Evolutionary conservation across 352 stramenopile species (phyloP), one percentile per base, ranked within the genome.

Genomic region (Blastocystis hominis): DNA sequence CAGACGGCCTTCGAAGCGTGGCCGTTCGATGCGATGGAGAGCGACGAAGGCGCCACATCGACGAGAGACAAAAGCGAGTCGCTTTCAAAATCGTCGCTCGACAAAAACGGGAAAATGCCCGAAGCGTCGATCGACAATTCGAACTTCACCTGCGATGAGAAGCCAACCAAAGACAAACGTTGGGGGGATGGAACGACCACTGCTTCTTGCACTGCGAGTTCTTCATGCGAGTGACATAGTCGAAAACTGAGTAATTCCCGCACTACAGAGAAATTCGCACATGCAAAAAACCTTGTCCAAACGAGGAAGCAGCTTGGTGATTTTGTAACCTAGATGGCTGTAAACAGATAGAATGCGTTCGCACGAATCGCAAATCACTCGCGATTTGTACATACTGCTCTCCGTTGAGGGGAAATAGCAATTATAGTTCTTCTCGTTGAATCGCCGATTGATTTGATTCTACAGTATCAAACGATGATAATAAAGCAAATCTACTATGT

Each of bases 11-110:
- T 53, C 15, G 15, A 30, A 7, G 72, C 59, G 42, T 64, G 47
- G 17, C 30, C 47, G 56, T 84, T 84, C 1, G 68, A 24, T 3
- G 50, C 20, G 20, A 68, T 54, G 10, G 17, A 13, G 10, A 54
- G 44, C 4, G 44, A 84, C 20, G 44, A 34, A 7, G 72, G 34
- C 10, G 40, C 46, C 30, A 77, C 34, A 24, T 68, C 2, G 3
- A 84, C 10, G 36, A 63, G 20, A 36, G 34, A 2, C 36, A 68
- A 15, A 7, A 46, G 4, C 24, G 13, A 36, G 38, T 64, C 72
- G 36, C 50, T 53, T 30, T 84, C 72, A 30, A 69, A 84, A 42
- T 84, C 72, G 38, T 64, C 72, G 36, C 20, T 66, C 6, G 72
- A 66, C 5, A 84, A 5, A 34, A 84, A 84, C 9, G 50, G 40